Evolutionary conservation across 371 early-diverging fungal genomes (phyloP).

Genomic region (Mucor irregularis): DNA sequence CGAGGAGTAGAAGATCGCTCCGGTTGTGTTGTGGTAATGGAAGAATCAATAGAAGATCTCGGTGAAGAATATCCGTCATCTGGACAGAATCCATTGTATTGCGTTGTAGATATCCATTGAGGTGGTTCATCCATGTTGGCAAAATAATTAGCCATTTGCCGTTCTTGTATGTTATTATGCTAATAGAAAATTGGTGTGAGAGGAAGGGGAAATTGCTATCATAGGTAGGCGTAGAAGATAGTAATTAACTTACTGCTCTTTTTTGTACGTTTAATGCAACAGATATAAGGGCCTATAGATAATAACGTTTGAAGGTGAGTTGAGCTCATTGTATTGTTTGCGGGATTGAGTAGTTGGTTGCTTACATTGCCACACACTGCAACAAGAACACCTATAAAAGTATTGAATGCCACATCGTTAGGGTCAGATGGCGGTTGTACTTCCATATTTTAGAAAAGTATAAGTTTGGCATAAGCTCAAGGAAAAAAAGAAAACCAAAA

Average conservation of each 20-base stretch:
- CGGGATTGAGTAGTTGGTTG: no score
- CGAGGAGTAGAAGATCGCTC: background rate
- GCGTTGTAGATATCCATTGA: constrained; percentile 34
- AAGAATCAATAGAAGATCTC: constrained; percentile 41
- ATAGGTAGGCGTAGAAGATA: no score
- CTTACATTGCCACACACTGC: constrained; percentile 67
- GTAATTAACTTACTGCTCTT: constrained; percentile 57
- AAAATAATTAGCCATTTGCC: constrained; percentile 46
- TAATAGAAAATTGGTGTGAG: constrained; percentile 6
- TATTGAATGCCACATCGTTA: constrained; percentile 30
- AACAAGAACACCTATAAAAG: constrained; percentile 64
- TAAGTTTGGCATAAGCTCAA: background rate
- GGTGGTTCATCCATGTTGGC: constrained; percentile 49
- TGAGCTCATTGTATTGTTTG: no score
- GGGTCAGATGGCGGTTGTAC: constrained; percentile 2
- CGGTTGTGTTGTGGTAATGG: no score
- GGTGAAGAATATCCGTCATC: constrained; percentile 56
- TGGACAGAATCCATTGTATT: constrained; percentile 38
- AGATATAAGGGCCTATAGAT: constrained; percentile 61
- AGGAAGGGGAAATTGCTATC: background rate
- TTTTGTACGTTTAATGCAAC: constrained; percentile 74
- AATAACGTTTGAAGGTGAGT: no score
- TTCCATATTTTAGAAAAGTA: background rate
- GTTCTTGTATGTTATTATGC: constrained; percentile 53
- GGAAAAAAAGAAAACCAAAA: background rate